These are phyloP conservation scores for Pythium brachiatum DNA, from an alignment of 352 stramenopile species.

Conservation along the genomic window DNA sequence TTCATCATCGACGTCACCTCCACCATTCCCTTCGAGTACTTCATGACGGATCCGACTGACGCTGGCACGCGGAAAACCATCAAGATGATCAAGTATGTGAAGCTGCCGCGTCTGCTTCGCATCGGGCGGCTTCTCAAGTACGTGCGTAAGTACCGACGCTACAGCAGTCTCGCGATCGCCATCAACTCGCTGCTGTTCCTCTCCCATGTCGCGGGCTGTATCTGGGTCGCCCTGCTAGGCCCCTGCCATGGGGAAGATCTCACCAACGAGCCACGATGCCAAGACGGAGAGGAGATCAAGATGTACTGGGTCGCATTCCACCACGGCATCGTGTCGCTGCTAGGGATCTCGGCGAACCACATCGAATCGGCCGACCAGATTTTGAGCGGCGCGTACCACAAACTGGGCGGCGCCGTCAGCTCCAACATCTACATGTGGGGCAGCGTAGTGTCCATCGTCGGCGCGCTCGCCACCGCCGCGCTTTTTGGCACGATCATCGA, in stretches of 20 bases:
- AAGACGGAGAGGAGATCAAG: conserved; percentile 32
- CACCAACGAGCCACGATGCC: conserved; percentile 26
- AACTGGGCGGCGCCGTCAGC: not conserved
- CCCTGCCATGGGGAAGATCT: conserved; percentile 34
- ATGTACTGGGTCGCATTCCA: conserved; percentile 63
- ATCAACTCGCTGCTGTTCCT: conserved; percentile 53
- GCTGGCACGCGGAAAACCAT: conserved; percentile 63
- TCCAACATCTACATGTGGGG: conserved; percentile 35
- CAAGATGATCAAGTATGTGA: conserved; percentile 78
- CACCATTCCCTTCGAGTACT: conserved; percentile 57
- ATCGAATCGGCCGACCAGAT: conserved; percentile 46
- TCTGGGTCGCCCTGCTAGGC: conserved; percentile 55
- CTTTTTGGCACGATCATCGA: conserved; percentile 60
- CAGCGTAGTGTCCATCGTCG: conserved; percentile 41
- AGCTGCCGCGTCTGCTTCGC: conserved; percentile 51
- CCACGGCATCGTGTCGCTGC: conserved; percentile 49
- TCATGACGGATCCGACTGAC: conserved; percentile 34
- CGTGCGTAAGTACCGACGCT: conserved; percentile 57
- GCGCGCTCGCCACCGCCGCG: conserved; percentile 40
- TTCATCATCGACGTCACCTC: conserved; percentile 60
- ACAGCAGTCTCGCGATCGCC: conserved; percentile 50
- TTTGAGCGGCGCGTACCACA: conserved; percentile 45
- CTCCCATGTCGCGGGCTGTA: conserved; percentile 47
- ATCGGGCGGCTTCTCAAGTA: conserved; percentile 61
- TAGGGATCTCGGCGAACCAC: conserved; percentile 45